These are phyloP conservation scores for Vigna hirtella DNA, from an alignment of 306 rosid genomes.

Conservation along the genomic window DNA sequence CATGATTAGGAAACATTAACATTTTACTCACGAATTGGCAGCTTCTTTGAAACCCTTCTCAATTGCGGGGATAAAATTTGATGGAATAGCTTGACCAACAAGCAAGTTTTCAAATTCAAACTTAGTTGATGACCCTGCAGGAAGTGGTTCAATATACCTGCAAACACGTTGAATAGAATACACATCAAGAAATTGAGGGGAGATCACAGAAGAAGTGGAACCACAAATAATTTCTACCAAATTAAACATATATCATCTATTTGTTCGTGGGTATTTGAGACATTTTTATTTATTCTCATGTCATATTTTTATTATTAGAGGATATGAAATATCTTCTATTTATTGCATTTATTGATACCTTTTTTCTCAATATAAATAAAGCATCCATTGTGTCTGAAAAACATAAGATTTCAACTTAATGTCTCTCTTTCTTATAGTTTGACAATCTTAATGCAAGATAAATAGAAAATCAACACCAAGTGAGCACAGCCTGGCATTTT, in stretches of 20 bases:
- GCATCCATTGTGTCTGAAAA: too few species aligned
- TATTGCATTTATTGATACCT: too few species aligned
- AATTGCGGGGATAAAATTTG: slow-evolving; percentile 91
- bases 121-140: slow-evolving; percentile 75
- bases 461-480: neutral
- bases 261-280: neutral
- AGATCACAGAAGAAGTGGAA: neutral
- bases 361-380: too few species aligned
- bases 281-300: too few species aligned
- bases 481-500: neutral
- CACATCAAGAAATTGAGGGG: slow-evolving; percentile 23
- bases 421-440: too few species aligned
- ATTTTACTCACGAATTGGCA: slow-evolving; percentile 83
- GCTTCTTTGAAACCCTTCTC: slow-evolving; percentile 99
- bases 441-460: neutral
- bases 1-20: slow-evolving; percentile 13
- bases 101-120: slow-evolving; percentile 94
- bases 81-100: slow-evolving; percentile 97
- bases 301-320: too few species aligned
- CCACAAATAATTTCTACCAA: slow-evolving; percentile 22
- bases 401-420: too few species aligned
- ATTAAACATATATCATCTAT: slow-evolving; percentile 16
- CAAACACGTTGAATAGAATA: slow-evolving; percentile 28
- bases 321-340: too few species aligned
- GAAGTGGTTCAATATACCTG: slow-evolving; percentile 95